Conservation (phyloP, 2,329 filamentous ascomycete genomes). For the Ambrosiella cleistominuta region DNA sequence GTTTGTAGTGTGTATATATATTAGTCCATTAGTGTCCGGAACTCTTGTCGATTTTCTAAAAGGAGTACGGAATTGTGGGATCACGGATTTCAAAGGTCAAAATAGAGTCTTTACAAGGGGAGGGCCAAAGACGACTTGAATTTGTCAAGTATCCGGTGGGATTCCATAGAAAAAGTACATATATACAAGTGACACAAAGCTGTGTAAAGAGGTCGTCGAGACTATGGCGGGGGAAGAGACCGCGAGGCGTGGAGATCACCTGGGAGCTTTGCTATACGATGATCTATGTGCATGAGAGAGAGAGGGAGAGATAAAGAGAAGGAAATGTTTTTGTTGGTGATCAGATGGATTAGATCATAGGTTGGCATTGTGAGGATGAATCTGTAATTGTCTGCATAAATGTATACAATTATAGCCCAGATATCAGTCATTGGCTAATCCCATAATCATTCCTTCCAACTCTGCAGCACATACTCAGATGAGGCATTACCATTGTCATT, state of each 20-base stretch:
- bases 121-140: background rate
- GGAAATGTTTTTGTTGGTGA: too few relatives aligned
- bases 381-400: background rate
- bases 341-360: background rate
- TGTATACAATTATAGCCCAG: background rate
- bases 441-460: background rate
- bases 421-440: background rate
- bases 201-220: background rate
- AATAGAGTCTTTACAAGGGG: background rate
- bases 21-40: background rate
- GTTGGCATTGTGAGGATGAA: background rate
- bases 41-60: background rate
- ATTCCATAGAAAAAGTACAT: background rate
- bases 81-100: background rate
- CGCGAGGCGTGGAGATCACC: background rate
- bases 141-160: background rate
- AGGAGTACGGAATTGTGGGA: background rate
- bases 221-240: background rate
- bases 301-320: too few relatives aligned
- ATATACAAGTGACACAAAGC: background rate
- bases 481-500: too few relatives aligned
- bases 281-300: too few relatives aligned
- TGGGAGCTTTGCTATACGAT: too few relatives aligned
- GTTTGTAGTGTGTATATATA: background rate
- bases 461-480: background rate